phyloP scores from a whole-genome alignment of 176 grass and related monocot genomes.

The Melocanna baccifera region DNA sequence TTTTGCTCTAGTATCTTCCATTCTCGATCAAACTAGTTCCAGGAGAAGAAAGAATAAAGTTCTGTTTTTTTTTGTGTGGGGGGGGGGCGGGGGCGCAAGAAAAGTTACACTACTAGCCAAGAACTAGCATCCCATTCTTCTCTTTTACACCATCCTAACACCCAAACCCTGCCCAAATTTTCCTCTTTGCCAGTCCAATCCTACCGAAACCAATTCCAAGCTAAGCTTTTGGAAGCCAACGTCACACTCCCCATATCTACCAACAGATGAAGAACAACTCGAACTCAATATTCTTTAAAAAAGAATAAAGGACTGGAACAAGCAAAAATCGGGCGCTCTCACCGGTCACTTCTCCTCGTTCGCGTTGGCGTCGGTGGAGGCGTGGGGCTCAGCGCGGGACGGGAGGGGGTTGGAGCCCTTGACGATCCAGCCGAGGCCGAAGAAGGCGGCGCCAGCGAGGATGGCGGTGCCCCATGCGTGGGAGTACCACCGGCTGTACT shows the following conservation, averaged over 20 bases:
- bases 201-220: neutral
- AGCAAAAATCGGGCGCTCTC: neutral
- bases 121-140: neutral
- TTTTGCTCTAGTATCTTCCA: neutral
- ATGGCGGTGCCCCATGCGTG: conserved; percentile 91
- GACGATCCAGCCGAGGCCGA: conserved; percentile 65
- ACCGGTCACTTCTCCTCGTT: conserved; percentile 32
- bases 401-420: conserved; percentile 87
- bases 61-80: no score
- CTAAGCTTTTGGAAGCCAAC: neutral
- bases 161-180: neutral
- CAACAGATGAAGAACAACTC: neutral
- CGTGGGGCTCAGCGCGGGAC: conserved; percentile 31
- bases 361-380: neutral
- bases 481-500: conserved; percentile 95
- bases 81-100: no score
- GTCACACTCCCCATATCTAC: neutral
- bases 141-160: neutral
- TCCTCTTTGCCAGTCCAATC: neutral
- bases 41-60: no score
- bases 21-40: no score
- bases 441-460: conserved; percentile 72
- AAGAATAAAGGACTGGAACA: neutral
- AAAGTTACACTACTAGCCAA: neutral
- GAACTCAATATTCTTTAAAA: neutral